Conservation (phyloP, 805 yeast species). For the Hanseniaspora valbyensis region DNA sequence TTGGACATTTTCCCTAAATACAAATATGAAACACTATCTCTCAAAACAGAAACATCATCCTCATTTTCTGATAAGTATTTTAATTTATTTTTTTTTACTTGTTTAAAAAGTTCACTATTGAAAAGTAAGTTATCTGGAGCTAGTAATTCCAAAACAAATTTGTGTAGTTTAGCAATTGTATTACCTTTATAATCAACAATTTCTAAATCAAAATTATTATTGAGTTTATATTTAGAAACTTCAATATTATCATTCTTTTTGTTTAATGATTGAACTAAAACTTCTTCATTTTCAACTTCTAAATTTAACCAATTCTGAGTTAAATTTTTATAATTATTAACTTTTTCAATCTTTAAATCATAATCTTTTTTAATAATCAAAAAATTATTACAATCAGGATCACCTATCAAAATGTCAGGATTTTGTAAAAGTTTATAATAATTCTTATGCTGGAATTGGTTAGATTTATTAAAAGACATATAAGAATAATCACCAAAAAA, state of each 20-base stretch:
- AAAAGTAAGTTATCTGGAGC: conserved; percentile 17
- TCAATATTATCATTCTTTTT: not conserved
- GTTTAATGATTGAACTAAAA: not conserved
- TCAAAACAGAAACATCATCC: not conserved
- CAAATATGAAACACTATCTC: conserved; percentile 14
- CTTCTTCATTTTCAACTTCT: not conserved
- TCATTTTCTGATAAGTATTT: not conserved
- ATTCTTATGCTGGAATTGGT: conserved; percentile 41
- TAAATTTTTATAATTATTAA: not conserved
- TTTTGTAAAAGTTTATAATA: conserved; percentile 43
- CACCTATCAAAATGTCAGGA: conserved; percentile 20
- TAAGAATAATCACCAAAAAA: conserved; percentile 20
- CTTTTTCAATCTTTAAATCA: not conserved
- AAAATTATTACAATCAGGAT: conserved; percentile 14
- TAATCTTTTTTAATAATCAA: conserved; percentile 15
- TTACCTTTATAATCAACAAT: conserved; percentile 18
- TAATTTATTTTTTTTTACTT: conserved; percentile 12
- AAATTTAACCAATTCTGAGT: not conserved
- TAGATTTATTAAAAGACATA: conserved; percentile 44
- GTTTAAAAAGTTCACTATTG: conserved; percentile 15
- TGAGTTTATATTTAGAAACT: conserved; percentile 9
- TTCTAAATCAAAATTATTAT: conserved; percentile 18
- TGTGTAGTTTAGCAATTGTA: conserved; percentile 22
- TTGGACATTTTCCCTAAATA: not conserved
- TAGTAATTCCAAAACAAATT: conserved; percentile 17